Percentiles rank a stretch among this genome's conserved stretches.
Evolutionary conservation across 768 basidiomycete species (phyloP).

Genomic region (Rhodotorula taiwanensis): DNA sequence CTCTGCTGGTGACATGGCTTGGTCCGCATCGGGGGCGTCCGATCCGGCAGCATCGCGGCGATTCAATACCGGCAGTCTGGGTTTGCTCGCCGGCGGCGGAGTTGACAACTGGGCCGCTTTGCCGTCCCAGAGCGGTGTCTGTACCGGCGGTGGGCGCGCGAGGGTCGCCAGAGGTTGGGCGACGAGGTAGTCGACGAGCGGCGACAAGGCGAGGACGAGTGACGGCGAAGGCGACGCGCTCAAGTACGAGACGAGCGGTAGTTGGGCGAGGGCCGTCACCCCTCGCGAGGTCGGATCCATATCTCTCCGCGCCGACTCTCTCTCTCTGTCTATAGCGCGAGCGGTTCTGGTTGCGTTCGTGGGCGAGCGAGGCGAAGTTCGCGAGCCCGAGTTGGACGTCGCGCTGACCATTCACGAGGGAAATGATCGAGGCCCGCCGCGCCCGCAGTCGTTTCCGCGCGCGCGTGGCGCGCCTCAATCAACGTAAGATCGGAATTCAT

Average conservation of each 20-base stretch:
- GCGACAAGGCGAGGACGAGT: slow-evolving; percentile 17
- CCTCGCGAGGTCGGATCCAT: neutral
- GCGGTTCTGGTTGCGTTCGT: neutral
- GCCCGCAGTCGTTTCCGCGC: too few relatives aligned
- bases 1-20: too few relatives aligned
- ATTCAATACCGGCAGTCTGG: neutral
- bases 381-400: too few relatives aligned
- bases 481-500: too few relatives aligned
- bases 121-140: neutral
- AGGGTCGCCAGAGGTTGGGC: too few relatives aligned
- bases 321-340: neutral
- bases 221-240: slow-evolving; percentile 1
- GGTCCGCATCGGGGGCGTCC: too few relatives aligned
- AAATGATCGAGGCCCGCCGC: too few relatives aligned
- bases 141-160: neutral
- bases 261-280: slow-evolving; percentile 8
- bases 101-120: neutral
- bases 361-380: too few relatives aligned
- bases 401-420: too few relatives aligned
- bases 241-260: slow-evolving; percentile 28
- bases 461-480: too few relatives aligned
- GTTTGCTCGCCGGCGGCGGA: neutral
- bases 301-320: neutral
- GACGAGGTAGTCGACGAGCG: slow-evolving; percentile 19
- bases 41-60: too few relatives aligned